phyloP scores from a whole-genome alignment of 257 asterid species.

The Cruciata laevipes region DNA sequence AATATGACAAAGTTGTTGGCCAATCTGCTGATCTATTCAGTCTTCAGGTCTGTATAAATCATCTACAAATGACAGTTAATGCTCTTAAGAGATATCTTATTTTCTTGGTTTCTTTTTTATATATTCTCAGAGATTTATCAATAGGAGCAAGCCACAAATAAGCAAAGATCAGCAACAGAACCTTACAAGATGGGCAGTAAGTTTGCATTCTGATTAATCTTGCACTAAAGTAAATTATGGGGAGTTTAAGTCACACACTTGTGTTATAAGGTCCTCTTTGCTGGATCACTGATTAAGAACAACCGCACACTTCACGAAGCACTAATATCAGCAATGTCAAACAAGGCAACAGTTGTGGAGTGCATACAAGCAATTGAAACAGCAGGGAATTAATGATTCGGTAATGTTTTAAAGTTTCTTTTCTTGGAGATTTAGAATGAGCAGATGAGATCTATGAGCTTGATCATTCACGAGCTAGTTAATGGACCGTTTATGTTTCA shows the following conservation, averaged over 20 bases:
- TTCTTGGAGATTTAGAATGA: not conserved
- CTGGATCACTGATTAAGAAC: slow-evolving; percentile 74
- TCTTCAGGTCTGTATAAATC: slow-evolving; percentile 59
- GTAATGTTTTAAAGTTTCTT: not conserved
- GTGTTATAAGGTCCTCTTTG: slow-evolving; percentile 60
- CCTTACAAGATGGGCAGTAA: slow-evolving; percentile 98
- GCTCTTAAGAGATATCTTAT: not conserved
- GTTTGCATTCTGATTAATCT: slow-evolving; percentile 13
- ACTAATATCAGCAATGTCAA: slow-evolving; percentile 69
- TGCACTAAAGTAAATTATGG: not conserved
- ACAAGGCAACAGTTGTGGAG: slow-evolving; percentile 71
- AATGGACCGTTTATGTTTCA: not conserved
- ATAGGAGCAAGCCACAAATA: slow-evolving; percentile 76
- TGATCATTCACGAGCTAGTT: not conserved
- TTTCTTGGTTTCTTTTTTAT: not conserved
- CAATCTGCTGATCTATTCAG: slow-evolving; percentile 92
- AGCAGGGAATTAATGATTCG: slow-evolving; percentile 26
- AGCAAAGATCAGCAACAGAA: slow-evolving; percentile 94
- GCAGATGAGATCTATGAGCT: not conserved
- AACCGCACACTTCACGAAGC: slow-evolving; percentile 65
- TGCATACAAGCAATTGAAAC: slow-evolving; percentile 93
- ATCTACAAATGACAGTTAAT: not conserved
- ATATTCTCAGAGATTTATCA: slow-evolving; percentile 72
- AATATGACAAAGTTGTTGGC: slow-evolving; percentile 85
- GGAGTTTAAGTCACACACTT: not conserved